Base-by-base conservation (phyloP, 441 rosid species). In the Brassica balearica region DNA sequence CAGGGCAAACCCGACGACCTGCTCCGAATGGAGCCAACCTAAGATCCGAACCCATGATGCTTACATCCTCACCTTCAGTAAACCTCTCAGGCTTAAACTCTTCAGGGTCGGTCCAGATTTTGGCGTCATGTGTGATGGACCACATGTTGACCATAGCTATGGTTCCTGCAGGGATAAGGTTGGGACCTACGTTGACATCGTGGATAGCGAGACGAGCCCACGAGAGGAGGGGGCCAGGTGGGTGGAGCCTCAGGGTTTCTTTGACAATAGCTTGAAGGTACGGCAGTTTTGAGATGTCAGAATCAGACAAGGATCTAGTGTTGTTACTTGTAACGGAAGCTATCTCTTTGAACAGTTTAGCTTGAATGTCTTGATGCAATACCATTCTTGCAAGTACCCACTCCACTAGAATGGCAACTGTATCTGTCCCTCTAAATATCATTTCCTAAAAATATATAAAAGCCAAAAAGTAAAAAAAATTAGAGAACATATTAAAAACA, bases 121-220 rank as follows among this genome's bases (percentile, higher is more conserved):
- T 53, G 2, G 80, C 69, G 79, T 93, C 91, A 12, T 89, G 98
- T 2, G 98, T 85, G 29, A 93, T 93, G 27, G 97, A 85, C 98
- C 98, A 93, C 97, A 90, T 93, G 88, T 91, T 93, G 36, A 93
- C 91, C 97, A 93, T 90, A 29, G 97, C 97, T 0, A 92, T 86
- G 9, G 97, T 90, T 63, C 91, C 86, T 1, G 89, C 90, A 0
- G 98, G 97, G 58, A 93, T 41, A 12, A 85, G 81, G 34, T 74
- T 76, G 1, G 73, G 56, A 29, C 88, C 89, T 0, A 89, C 69
- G 17, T 81, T 79, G 62, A 86, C 82, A 77, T 89, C 88, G 15
- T 88, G 89, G 63, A 88, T 80, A 1, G 91, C 87, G 0, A 89
- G 89, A 29, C 91, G 83, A n/a, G 91, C 91, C 93, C 93, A 88